These are phyloP conservation scores for Kwoniella bestiolae DNA, from an alignment of 768 basidiomycete species.

Conservation along the genomic window DNA sequence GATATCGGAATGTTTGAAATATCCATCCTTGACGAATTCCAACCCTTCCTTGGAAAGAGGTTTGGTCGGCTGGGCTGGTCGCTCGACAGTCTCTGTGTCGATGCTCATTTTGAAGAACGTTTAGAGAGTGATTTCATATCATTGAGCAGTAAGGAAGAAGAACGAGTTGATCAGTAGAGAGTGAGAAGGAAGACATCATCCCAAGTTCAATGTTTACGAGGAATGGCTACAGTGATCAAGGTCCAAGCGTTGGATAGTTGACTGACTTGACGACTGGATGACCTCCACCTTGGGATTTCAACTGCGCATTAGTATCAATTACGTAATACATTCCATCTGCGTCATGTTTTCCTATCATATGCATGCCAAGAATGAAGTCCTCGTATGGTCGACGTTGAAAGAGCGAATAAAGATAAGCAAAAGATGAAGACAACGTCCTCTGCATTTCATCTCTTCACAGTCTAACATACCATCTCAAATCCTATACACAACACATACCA, in stretches of 20 bases:
- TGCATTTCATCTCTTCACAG: neutral
- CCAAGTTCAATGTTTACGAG: neutral
- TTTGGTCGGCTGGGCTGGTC: neutral
- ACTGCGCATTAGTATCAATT: too few relatives aligned
- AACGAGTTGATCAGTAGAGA: neutral
- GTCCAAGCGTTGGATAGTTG: neutral
- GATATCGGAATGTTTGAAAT: conserved; percentile 37
- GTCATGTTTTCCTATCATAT: neutral
- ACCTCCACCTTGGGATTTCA: conserved; percentile 3
- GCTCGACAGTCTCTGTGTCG: too few relatives aligned
- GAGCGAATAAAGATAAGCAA: neutral
- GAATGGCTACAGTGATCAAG: neutral
- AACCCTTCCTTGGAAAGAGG: conserved; percentile 9
- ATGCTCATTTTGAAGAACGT: too few relatives aligned
- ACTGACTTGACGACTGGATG: neutral
- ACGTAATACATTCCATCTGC: neutral
- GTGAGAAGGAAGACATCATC: neutral
- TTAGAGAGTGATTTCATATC: too few relatives aligned
- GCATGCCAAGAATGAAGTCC: neutral
- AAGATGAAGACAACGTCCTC: neutral
- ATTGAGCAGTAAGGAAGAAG: too few relatives aligned
- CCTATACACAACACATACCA: neutral
- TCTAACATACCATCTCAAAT: neutral
- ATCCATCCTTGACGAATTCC: conserved; percentile 41
- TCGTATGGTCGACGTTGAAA: neutral